Evolutionary conservation across 768 basidiomycete genomes (phyloP).

Genomic region (Boletus vinaceobasis): DNA sequence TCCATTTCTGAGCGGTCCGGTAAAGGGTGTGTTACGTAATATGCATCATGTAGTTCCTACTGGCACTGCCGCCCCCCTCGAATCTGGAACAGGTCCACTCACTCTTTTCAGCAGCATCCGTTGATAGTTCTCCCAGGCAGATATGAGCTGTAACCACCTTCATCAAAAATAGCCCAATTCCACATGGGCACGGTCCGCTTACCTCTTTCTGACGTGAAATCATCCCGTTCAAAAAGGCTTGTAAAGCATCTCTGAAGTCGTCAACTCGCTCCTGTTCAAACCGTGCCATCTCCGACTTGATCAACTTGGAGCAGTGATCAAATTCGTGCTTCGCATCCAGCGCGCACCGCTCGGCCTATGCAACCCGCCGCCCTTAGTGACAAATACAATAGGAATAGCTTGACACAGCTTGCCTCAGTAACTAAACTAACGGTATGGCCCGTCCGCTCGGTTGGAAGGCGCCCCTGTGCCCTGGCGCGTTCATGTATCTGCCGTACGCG

Average conservation of each 20-base stretch:
- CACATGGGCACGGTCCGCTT: constrained; percentile 11
- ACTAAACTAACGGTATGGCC: constrained; percentile 75
- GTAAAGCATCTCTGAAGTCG: constrained; percentile 85
- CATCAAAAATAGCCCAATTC: background rate
- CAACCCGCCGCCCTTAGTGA: background rate
- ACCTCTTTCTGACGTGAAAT: constrained; percentile 81
- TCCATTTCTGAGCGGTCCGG: constrained; percentile 6
- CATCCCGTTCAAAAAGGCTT: constrained; percentile 85
- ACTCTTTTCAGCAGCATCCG: constrained; percentile 58
- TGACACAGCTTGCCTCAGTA: constrained; percentile 57
- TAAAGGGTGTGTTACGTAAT: constrained; percentile 9
- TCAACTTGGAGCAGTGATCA: constrained; percentile 81
- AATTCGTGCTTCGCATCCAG: constrained; percentile 85
- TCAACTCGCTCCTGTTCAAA: constrained; percentile 93
- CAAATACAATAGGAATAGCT: background rate
- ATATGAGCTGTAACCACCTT: constrained; percentile 53
- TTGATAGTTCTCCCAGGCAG: constrained; percentile 81
- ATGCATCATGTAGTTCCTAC: background rate
- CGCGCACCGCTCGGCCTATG: constrained; percentile 79
- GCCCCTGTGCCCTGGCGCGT: constrained; percentile 74
- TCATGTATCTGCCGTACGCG: constrained; percentile 78
- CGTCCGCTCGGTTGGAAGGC: constrained; percentile 64
- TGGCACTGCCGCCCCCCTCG: background rate
- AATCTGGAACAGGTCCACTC: background rate
- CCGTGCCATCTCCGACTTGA: constrained; percentile 84